Evolutionary conservation across 2,329 filamentous ascomycete genomes (phyloP).

Genomic region (Penicillium brasilianum): DNA sequence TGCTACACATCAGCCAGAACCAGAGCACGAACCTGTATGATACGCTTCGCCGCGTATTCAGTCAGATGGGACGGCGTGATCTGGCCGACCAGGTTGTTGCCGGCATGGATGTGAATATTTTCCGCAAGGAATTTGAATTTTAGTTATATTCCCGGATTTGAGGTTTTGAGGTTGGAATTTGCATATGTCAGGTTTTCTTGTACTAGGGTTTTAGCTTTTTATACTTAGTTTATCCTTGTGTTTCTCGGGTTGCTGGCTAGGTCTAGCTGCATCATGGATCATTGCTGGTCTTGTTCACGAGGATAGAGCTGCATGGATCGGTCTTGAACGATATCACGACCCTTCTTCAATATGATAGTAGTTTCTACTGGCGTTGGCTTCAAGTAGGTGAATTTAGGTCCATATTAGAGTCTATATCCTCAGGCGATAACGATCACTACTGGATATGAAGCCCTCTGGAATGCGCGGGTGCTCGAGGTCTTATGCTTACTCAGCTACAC

Average conservation of each 20-base stretch:
- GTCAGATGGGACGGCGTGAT: conserved; percentile 89
- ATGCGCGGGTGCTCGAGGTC: too few species aligned
- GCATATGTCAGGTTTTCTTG: conserved; percentile 8
- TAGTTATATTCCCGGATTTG: conserved; percentile 44
- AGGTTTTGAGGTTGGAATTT: background rate
- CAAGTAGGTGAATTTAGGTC: too few species aligned
- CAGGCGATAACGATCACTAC: too few species aligned
- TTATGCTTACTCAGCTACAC: too few species aligned
- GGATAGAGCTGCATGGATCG: background rate
- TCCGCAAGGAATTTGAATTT: conserved; percentile 91
- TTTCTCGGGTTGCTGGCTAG: conserved; percentile 14
- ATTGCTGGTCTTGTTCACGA: conserved; percentile 3
- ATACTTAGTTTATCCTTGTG: conserved; percentile 1
- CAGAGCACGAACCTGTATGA: conserved; percentile 97
- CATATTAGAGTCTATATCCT: too few species aligned
- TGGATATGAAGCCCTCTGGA: too few species aligned
- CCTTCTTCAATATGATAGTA: too few species aligned
- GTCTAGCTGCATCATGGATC: conserved; percentile 19
- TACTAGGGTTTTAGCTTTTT: background rate
- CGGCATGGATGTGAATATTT: conserved; percentile 87
- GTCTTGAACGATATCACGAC: conserved; percentile 9
- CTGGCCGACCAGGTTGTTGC: conserved; percentile 84
- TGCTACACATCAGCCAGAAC: conserved; percentile 81
- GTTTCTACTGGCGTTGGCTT: too few species aligned
- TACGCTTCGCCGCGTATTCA: conserved; percentile 91